phyloP scores from a whole-genome alignment of 2,329 filamentous ascomycete species.

The Xylaria sp. region DNA sequence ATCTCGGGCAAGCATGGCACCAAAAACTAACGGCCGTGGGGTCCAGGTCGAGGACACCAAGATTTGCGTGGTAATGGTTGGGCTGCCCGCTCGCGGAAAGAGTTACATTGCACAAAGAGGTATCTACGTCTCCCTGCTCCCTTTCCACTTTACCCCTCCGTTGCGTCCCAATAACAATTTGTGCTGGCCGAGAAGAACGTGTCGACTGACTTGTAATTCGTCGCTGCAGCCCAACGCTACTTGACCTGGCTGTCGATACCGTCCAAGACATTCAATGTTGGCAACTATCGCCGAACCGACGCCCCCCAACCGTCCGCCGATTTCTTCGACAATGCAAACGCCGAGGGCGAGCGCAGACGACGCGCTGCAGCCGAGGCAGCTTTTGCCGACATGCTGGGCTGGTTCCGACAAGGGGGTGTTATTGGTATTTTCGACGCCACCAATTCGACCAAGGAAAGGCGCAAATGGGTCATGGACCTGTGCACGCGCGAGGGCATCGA shows the following conservation, averaged over 20 bases:
- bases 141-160: not conserved
- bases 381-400: conserved; percentile 90
- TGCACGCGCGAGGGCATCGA: conserved; percentile 83
- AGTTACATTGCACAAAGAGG: conserved; percentile 98
- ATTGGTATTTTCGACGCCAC: conserved; percentile 97
- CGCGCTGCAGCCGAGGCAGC: conserved; percentile 91
- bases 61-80: conserved; percentile 99
- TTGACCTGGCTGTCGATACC: conserved; percentile 96
- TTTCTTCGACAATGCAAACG: conserved; percentile 93
- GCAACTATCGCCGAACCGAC: conserved; percentile 89
- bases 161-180: conserved; percentile 6
- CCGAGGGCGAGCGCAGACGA: conserved; percentile 89
- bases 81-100: conserved; percentile 93
- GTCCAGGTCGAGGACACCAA: conserved; percentile 94
- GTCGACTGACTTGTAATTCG: conserved; percentile 20
- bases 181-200: not conserved
- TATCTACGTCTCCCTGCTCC: conserved; percentile 54
- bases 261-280: conserved; percentile 96
- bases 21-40: conserved; percentile 71
- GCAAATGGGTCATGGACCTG: conserved; percentile 88
- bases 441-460: conserved; percentile 90
- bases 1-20: conserved; percentile 49
- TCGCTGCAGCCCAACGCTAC: conserved; percentile 80
- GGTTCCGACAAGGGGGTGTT: conserved; percentile 84
- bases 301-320: conserved; percentile 91